Percentiles rank a stretch among this genome's conserved stretches.
Evolutionary conservation across 2,329 filamentous ascomycete species (phyloP).

Genomic region (Sporothrix pallida): DNA sequence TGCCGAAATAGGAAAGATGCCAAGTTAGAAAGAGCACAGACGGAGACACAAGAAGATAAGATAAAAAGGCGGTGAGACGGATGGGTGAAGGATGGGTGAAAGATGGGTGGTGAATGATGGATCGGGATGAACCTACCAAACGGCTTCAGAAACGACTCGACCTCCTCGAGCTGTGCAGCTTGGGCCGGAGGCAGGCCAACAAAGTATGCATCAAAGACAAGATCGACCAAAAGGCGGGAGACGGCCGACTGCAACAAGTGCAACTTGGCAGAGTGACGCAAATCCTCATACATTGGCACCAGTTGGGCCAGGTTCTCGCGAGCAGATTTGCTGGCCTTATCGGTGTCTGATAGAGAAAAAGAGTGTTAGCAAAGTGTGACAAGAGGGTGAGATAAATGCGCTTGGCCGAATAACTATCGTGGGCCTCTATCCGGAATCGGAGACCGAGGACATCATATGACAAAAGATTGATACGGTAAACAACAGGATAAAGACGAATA

Average conservation of each 20-base stretch:
- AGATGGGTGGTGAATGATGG: not conserved
- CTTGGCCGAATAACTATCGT: too few species aligned
- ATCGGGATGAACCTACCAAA: slow-evolving; percentile 46
- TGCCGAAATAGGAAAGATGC: slow-evolving; percentile 21
- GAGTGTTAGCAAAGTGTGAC: not conserved
- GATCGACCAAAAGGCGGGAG: slow-evolving; percentile 64
- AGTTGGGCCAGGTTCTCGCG: slow-evolving; percentile 53
- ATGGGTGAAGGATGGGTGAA: not conserved
- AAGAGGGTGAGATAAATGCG: too few species aligned
- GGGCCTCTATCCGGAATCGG: not conserved
- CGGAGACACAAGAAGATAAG: not conserved
- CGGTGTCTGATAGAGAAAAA: slow-evolving; percentile 49
- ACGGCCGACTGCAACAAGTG: slow-evolving; percentile 68
- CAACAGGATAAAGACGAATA: not conserved
- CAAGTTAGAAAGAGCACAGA: slow-evolving; percentile 24
- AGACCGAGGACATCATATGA: not conserved
- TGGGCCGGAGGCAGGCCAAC: slow-evolving; percentile 65
- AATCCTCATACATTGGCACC: slow-evolving; percentile 64
- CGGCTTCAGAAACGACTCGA: slow-evolving; percentile 54
- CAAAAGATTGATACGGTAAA: not conserved
- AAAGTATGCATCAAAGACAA: slow-evolving; percentile 67
- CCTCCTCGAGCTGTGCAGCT: slow-evolving; percentile 55
- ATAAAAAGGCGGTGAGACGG: not conserved
- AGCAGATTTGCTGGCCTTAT: slow-evolving; percentile 49
- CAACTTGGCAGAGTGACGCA: slow-evolving; percentile 62